Conservation (phyloP, 1,139 yeast species). For the Blastobotrys apis region DNA sequence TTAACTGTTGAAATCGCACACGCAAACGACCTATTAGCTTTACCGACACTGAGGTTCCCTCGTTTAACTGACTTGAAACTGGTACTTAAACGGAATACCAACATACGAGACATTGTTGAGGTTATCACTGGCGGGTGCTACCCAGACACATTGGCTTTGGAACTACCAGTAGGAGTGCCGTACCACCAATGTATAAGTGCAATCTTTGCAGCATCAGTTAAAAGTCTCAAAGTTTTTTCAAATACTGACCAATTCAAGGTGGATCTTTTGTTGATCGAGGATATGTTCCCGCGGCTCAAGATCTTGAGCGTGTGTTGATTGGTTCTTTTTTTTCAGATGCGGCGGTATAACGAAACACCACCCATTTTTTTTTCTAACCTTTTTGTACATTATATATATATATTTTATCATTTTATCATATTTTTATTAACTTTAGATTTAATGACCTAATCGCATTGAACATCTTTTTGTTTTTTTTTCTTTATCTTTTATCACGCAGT, state of each 20-base stretch:
- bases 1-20: constrained; percentile 2
- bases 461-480: too few species aligned
- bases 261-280: not conserved
- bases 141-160: not conserved
- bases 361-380: too few species aligned
- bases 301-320: not conserved
- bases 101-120: too few species aligned
- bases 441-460: too few species aligned
- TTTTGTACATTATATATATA: too few species aligned
- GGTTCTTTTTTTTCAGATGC: too few species aligned
- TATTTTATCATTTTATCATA: too few species aligned
- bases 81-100: not conserved
- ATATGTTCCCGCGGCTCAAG: constrained; percentile 6
- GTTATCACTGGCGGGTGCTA: too few species aligned
- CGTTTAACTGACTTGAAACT: not conserved
- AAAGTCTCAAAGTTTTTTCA: constrained; percentile 2
- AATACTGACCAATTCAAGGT: constrained; percentile 2
- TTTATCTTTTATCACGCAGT: too few species aligned
- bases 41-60: constrained; percentile 5
- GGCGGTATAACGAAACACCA: too few species aligned
- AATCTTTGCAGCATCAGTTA: not conserved
- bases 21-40: not conserved
- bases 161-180: constrained; percentile 4
- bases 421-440: too few species aligned
- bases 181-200: not conserved